Percentiles rank a stretch among this genome's conserved stretches.
Conservation (phyloP, 2,329 filamentous ascomycete species). For the Rhinocladiella mackenziei region DNA sequence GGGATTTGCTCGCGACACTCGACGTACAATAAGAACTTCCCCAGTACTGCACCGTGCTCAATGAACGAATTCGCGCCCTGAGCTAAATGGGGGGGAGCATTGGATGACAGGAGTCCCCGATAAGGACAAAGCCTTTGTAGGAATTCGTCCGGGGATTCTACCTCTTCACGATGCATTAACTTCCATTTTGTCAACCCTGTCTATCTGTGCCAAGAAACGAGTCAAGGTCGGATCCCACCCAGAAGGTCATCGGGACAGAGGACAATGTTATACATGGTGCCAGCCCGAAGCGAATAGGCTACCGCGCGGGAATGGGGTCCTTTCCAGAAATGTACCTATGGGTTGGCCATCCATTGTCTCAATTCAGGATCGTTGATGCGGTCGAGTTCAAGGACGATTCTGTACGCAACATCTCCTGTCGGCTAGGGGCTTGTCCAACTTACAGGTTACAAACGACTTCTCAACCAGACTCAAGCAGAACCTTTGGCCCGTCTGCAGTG, state of each 20-base stretch:
- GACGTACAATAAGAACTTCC: slow-evolving; percentile 42
- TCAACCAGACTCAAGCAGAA: slow-evolving; percentile 36
- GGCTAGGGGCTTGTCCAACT: slow-evolving; percentile 44
- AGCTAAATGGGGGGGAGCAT: slow-evolving; percentile 39
- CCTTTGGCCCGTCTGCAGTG: slow-evolving; percentile 28
- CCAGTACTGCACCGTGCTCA: slow-evolving; percentile 34
- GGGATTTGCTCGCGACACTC: slow-evolving; percentile 20
- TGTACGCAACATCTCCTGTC: slow-evolving; percentile 56
- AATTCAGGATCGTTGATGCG: slow-evolving; percentile 49
- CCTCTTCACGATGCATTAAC: slow-evolving; percentile 48
- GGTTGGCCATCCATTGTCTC: slow-evolving; percentile 42
- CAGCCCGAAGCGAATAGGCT: slow-evolving; percentile 45
- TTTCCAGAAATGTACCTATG: slow-evolving; percentile 54
- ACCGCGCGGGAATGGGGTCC: slow-evolving; percentile 52
- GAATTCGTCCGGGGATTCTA: slow-evolving; percentile 22
- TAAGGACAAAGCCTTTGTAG: slow-evolving; percentile 32
- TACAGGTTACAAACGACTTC: slow-evolving; percentile 41
- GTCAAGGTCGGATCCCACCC: slow-evolving; percentile 35
- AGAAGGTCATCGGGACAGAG: slow-evolving; percentile 46
- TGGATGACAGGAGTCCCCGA: slow-evolving; percentile 45
- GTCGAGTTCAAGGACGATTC: slow-evolving; percentile 49
- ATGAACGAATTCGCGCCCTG: slow-evolving; percentile 36
- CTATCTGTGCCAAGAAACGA: slow-evolving; percentile 28
- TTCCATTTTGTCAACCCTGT: slow-evolving; percentile 29
- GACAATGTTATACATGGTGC: slow-evolving; percentile 48